Evolutionary conservation across 768 basidiomycete species (phyloP), one percentile per base, ranked within the genome.

Genomic region (Leucosporidium scottii): DNA sequence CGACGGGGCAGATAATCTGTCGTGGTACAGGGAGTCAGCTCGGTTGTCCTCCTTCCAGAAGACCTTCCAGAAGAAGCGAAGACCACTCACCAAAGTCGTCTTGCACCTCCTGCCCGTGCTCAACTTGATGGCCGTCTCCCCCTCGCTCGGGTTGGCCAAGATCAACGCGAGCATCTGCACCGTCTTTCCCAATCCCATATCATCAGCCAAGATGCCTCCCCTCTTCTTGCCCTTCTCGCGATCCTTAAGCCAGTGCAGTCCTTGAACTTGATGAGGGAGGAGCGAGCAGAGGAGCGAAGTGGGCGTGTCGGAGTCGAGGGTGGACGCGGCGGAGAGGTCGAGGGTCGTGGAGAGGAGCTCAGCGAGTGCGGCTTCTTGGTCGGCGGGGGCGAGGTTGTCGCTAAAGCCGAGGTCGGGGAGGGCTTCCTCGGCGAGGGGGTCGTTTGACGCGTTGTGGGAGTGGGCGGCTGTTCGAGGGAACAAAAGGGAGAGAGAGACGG

Each of bases 121-220:
- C 70, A 82, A 83, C 73, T 94, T 90, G 39, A 44, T 13, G 8
- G 39, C 15, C 34, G 34, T 34, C 34, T 34, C 34, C 7, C 83
- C 82, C 68, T 85, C 85, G 25, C 82, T 84, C 12, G 89, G 84
- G 6, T 84, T 82, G 0, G 90, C 91, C 0, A 91, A 85, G 51
- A 99, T 93, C 1, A 91, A 85, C 0, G 88, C 83, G 18, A 98
- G 80, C 0, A 90, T 89, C 75, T 98, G 94, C 28, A 97, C 89
- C 0, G 96, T 99, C 80, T 93, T 91, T 1, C 75, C 76, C 21
- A 76, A 69, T 34, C 78, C 78, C 78, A 78, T 77, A 54, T 75
- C 73, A 62, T 75, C 72, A 21, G 61, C 68, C 21, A 64, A 65
- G 31, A 72, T 92, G 0, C 94, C 94, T 1, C 94, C 93, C 10